Base-by-base conservation (phyloP, 495 filamentous ascomycete species). In the Cryomyces antarcticus region DNA sequence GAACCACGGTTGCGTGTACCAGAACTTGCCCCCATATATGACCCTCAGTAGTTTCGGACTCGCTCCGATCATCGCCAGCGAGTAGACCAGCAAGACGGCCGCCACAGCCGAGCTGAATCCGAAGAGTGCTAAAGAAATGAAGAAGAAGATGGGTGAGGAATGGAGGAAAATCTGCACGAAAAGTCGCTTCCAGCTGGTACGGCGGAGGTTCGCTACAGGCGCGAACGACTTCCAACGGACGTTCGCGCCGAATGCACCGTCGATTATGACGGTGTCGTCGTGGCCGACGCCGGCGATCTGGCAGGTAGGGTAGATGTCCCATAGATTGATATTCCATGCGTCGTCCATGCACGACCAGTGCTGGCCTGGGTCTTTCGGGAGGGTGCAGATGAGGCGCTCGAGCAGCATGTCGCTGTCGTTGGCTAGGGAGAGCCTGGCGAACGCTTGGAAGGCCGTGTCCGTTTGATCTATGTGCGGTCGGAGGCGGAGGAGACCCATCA, bases 381-480 rank as follows among this genome's bases (percentile, higher is more conserved):
- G 46, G 4, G 62, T 31, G 44, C 63, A 67, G 36, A 64, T 51
- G 40, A 66, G 49, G 17, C 65, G 65, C 46, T 67, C 65, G 13
- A 68, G 47, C 29, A 68, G 50, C 34, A 46, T 44, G 42, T 68
- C 51, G 44, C 54, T 64, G 38, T 62, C 59, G 43, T 68, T 68
- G 1, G 55, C 56, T 0, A 68, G 53, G 17, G 62, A 65, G 6
- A 68, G 55, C 37, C 62, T 51, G 13, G 67, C 63, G 30, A 70
- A 62, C 11, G 63, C 64, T 48, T 69, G 62, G 48, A 67, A 69
- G 3, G 38, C 45, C 1, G 48, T 55, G 41, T 70, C 67, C 6
- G 50, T 53, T 13, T 38, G 47, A 41, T 55, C 57, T 27, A 58
- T 52, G 13, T 45, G 37, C 0, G 59, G 63, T 7, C 66, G 51